Evolutionary conservation across 306 rosid species (phyloP).

Genomic region (Rosa chinensis): DNA sequence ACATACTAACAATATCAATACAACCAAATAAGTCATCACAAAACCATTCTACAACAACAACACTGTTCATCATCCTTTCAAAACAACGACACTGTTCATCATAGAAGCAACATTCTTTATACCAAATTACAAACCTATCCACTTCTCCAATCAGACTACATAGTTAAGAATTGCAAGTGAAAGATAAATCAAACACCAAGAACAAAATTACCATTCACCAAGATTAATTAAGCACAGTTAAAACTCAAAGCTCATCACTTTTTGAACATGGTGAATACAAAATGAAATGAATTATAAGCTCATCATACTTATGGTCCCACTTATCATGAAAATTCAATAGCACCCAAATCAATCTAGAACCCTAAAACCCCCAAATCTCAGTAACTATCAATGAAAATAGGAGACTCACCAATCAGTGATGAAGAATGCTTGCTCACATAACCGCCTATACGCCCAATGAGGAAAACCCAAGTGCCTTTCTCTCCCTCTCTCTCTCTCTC

Average conservation of each 20-base stretch:
- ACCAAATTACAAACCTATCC: background rate
- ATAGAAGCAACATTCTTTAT: background rate
- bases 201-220: background rate
- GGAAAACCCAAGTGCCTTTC: background rate
- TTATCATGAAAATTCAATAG: background rate
- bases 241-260: background rate
- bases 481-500: background rate
- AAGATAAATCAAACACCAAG: background rate
- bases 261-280: background rate
- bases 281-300: background rate
- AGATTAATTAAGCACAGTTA: background rate
- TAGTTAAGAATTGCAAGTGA: background rate
- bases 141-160: background rate
- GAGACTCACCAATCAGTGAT: background rate
- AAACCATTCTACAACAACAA: background rate
- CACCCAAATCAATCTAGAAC: background rate
- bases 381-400: background rate
- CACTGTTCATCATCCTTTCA: too few relatives aligned
- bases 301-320: background rate
- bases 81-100: background rate
- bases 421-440: background rate
- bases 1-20: background rate
- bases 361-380: background rate
- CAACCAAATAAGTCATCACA: background rate
- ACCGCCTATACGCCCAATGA: background rate